A percentile compares a stretch with the other conserved stretches of the same genome.
Evolutionary conservation across 2,329 filamentous ascomycete genomes (phyloP).

Genomic region (Ascocoryne sarcoides): DNA sequence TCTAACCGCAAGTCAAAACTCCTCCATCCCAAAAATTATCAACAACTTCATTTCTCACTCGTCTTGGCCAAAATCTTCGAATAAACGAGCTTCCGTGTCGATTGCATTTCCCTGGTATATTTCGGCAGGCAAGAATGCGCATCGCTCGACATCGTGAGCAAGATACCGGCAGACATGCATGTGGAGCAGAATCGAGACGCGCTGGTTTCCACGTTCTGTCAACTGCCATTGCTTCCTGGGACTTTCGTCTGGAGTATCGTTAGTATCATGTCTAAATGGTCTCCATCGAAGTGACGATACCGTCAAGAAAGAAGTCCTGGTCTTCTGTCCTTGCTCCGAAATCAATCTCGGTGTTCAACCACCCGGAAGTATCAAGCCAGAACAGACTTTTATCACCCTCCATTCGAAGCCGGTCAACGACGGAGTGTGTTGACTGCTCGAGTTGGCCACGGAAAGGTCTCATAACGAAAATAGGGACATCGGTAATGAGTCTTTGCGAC

Average conservation of each 20-base stretch:
- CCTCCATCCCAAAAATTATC: slow-evolving; percentile 14
- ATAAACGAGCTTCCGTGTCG: slow-evolving; percentile 12
- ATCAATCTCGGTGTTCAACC: slow-evolving; percentile 27
- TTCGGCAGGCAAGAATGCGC: slow-evolving; percentile 29
- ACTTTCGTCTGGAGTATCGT: slow-evolving; percentile 13
- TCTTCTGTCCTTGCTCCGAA: slow-evolving; percentile 16
- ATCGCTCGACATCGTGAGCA: slow-evolving; percentile 25
- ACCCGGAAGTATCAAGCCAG: slow-evolving; percentile 34
- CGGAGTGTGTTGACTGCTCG: slow-evolving; percentile 27
- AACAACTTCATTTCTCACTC: slow-evolving; percentile 19
- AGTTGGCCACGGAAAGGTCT: slow-evolving; percentile 29
- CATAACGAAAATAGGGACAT: slow-evolving; percentile 32
- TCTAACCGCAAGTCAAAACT: background rate
- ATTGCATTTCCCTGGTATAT: slow-evolving; percentile 15
- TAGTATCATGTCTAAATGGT: background rate
- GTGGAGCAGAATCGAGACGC: slow-evolving; percentile 30
- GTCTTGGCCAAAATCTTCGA: slow-evolving; percentile 16
- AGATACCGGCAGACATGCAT: slow-evolving; percentile 32
- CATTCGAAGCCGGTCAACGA: slow-evolving; percentile 27
- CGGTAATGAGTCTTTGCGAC: slow-evolving; percentile 16
- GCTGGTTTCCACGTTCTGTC: slow-evolving; percentile 28
- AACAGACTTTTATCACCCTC: slow-evolving; percentile 30
- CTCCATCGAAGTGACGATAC: slow-evolving; percentile 6
- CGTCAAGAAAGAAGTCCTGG: slow-evolving; percentile 27
- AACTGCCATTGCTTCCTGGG: slow-evolving; percentile 24